Evolutionary conservation across 441 rosid species (phyloP).

Genomic region (Euphorbia schlechtendalii): DNA sequence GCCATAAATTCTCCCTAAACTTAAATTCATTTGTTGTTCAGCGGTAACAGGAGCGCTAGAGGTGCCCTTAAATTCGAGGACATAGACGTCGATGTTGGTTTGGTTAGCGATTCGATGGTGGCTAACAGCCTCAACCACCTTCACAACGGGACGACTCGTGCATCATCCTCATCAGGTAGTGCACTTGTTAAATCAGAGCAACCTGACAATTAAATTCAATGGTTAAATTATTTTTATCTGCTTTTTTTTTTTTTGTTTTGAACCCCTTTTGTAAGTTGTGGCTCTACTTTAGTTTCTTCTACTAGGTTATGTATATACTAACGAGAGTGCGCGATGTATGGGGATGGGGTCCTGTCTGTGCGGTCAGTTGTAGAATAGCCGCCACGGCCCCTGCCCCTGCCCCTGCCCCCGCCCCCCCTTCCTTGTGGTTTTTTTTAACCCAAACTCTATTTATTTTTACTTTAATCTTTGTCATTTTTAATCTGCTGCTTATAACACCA

Average conservation of each 20-base stretch:
- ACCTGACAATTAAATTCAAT: too few relatives aligned
- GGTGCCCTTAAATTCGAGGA: slow-evolving; percentile 64
- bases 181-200: slow-evolving; percentile 56
- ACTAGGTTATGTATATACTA: slow-evolving; percentile 9
- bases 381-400: slow-evolving; percentile 21
- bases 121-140: slow-evolving; percentile 72
- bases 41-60: slow-evolving; percentile 53
- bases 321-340: too few relatives aligned
- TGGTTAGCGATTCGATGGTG: slow-evolving; percentile 89
- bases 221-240: too few relatives aligned
- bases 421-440: too few relatives aligned
- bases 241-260: background rate
- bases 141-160: slow-evolving; percentile 56
- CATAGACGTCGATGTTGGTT: slow-evolving; percentile 64
- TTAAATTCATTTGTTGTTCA: background rate
- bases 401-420: too few relatives aligned
- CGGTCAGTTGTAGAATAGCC: slow-evolving; percentile 39
- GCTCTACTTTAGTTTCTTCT: background rate
- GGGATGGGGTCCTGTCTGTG: slow-evolving; percentile 24
- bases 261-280: slow-evolving; percentile 29
- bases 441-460: too few relatives aligned
- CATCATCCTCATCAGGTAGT: slow-evolving; percentile 47
- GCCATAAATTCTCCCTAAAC: background rate
- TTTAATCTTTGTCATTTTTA: too few relatives aligned
- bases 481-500: too few relatives aligned